Evolutionary conservation across 2,329 filamentous ascomycete species (phyloP).

Genomic region (Ascochyta pisi): DNA sequence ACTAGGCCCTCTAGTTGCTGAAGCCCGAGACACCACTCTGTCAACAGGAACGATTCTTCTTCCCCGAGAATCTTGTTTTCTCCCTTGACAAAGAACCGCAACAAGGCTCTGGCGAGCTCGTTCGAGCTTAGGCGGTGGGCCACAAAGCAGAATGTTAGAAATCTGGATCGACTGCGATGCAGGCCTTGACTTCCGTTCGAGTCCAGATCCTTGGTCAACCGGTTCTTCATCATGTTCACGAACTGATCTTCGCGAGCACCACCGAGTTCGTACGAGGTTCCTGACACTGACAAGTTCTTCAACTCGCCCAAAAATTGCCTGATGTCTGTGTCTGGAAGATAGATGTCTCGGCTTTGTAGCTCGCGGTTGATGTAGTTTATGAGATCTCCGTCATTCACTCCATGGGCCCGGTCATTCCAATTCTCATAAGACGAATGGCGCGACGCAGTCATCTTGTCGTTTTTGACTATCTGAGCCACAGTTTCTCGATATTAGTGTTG

Average conservation of each 20-base stretch:
- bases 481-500: background rate
- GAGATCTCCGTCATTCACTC: background rate
- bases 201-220: background rate
- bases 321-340: conserved; percentile 1
- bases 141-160: conserved; percentile 2
- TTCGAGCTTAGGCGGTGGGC: background rate
- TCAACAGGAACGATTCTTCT: background rate
- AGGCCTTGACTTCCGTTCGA: background rate
- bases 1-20: background rate
- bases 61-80: background rate
- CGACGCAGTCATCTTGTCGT: background rate
- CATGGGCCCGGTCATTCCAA: background rate
- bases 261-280: background rate
- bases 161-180: conserved; percentile 3
- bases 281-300: background rate
- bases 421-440: background rate
- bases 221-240: background rate
- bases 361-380: background rate
- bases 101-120: background rate
- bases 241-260: background rate
- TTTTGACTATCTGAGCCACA: background rate
- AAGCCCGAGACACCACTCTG: conserved; percentile 2
- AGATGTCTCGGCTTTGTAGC: background rate
- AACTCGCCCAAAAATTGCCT: background rate
- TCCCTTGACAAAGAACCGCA: background rate